phyloP scores from a whole-genome alignment of 768 basidiomycete genomes.

The Amanita exitialis region DNA sequence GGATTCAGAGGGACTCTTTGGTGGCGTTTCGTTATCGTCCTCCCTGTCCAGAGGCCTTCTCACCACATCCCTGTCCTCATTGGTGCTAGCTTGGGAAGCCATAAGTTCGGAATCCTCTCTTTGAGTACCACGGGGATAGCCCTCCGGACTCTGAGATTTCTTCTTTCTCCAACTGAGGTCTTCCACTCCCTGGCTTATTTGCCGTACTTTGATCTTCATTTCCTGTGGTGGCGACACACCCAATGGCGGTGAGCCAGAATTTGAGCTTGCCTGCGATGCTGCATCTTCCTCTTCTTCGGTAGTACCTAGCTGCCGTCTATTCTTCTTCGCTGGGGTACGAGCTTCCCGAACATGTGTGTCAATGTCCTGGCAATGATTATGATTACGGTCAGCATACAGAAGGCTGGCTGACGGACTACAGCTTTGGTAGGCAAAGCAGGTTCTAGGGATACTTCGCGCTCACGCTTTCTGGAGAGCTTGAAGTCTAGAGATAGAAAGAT shows the following conservation, averaged over 20 bases:
- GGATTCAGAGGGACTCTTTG: slow-evolving; percentile 7
- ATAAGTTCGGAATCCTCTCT: slow-evolving; percentile 1
- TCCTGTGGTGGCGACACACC: slow-evolving; percentile 67
- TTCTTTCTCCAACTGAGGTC: slow-evolving; percentile 63
- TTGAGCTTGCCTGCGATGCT: slow-evolving; percentile 27
- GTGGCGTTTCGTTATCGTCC: slow-evolving; percentile 3
- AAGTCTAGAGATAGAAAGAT: slow-evolving; percentile 22
- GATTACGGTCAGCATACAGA: slow-evolving; percentile 5
- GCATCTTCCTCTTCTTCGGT: slow-evolving; percentile 57
- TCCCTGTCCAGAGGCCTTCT: not conserved
- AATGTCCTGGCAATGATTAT: slow-evolving; percentile 23
- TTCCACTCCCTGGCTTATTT: slow-evolving; percentile 73
- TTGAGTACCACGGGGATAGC: slow-evolving; percentile 11
- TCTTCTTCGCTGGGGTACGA: slow-evolving; percentile 68
- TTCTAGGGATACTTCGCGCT: slow-evolving; percentile 71
- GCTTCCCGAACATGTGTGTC: slow-evolving; percentile 31
- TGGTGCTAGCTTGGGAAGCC: not conserved
- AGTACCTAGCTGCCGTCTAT: slow-evolving; percentile 49
- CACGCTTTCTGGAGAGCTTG: slow-evolving; percentile 58
- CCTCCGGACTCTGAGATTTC: slow-evolving; percentile 22
- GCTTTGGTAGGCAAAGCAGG: slow-evolving; percentile 43
- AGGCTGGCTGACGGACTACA: slow-evolving; percentile 20
- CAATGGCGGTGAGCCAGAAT: slow-evolving; percentile 33
- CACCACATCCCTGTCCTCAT: not conserved
- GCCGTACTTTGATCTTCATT: slow-evolving; percentile 60